phyloP scores from a whole-genome alignment of 75 land plant species.

The Isoetes taiwanensis region DNA sequence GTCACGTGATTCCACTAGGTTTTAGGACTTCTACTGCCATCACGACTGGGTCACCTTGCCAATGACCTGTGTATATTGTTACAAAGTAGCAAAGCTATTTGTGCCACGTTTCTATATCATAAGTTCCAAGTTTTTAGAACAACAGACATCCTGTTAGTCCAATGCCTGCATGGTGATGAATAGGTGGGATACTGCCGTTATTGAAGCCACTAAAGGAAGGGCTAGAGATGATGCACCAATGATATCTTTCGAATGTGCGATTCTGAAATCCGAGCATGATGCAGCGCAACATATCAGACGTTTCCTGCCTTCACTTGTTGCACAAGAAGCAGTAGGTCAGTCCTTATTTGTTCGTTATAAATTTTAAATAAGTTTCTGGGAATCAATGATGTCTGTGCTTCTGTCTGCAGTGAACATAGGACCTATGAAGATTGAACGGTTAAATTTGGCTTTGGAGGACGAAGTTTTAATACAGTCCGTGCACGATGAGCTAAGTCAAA shows the following conservation, averaged over 20 bases:
- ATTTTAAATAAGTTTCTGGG: not conserved
- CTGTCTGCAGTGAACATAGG: slow-evolving; percentile 64
- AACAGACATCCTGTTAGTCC: no score
- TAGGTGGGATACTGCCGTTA: slow-evolving; percentile 87
- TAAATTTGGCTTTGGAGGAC: slow-evolving; percentile 30
- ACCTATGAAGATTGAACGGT: slow-evolving; percentile 46
- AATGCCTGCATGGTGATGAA: slow-evolving; percentile 1
- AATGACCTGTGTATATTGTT: no score
- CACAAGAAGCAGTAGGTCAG: slow-evolving; percentile 78
- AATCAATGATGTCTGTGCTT: not conserved
- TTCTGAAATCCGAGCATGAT: slow-evolving; percentile 71
- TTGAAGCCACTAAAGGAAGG: slow-evolving; percentile 43
- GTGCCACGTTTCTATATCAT: no score
- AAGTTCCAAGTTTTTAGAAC: no score
- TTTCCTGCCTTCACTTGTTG: slow-evolving; percentile 72
- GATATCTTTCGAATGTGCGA: slow-evolving; percentile 75
- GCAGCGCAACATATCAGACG: slow-evolving; percentile 66
- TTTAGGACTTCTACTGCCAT: no score
- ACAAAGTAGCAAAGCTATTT: no score
- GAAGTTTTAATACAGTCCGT: no score
- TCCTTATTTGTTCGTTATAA: not conserved
- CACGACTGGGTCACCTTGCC: no score
- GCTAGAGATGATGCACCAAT: slow-evolving; percentile 26
- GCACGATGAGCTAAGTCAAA: no score
- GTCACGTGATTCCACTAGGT: no score